phyloP scores from a whole-genome alignment of 768 basidiomycete genomes.

The Sutorius australiensis region DNA sequence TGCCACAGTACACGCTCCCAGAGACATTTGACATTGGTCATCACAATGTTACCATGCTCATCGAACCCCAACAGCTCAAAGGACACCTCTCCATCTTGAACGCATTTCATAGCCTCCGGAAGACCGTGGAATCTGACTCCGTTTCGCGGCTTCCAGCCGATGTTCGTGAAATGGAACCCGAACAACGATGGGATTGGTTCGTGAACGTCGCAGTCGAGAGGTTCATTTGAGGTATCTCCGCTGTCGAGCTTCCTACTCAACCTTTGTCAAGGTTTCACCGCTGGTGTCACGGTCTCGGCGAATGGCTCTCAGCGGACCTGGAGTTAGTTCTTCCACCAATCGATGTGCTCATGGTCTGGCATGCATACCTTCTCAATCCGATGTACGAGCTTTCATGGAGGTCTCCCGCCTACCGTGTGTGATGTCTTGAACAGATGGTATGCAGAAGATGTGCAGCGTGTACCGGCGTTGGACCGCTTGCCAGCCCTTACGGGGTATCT shows the following conservation, averaged over 20 bases:
- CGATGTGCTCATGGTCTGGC: conserved; percentile 41
- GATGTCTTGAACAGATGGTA: conserved; percentile 19
- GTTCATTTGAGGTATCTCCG: conserved; percentile 5
- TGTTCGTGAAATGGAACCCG: conserved; percentile 15
- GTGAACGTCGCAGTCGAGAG: conserved; percentile 37
- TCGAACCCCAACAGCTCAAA: conserved; percentile 26
- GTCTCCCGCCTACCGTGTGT: background rate
- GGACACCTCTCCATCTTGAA: conserved; percentile 29
- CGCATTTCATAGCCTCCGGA: conserved; percentile 26
- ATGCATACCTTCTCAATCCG: conserved; percentile 39
- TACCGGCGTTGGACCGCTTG: background rate
- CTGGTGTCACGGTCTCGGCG: conserved; percentile 26
- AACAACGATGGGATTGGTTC: conserved; percentile 38
- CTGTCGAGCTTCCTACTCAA: background rate
- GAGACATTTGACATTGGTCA: conserved; percentile 13
- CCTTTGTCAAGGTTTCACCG: conserved; percentile 29
- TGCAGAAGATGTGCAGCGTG: conserved; percentile 16
- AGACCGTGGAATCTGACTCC: conserved; percentile 17
- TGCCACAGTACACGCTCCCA: conserved; percentile 14
- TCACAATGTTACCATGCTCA: conserved; percentile 6
- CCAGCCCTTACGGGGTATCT: conserved; percentile 5
- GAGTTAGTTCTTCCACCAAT: conserved; percentile 31
- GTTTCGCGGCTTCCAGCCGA: conserved; percentile 9
- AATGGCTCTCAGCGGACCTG: background rate
- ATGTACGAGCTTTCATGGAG: conserved; percentile 16